Evolutionary conservation across 2,329 filamentous ascomycete species (phyloP), one percentile per base, ranked within the genome.

Genomic region (Aspergillus intermedius): DNA sequence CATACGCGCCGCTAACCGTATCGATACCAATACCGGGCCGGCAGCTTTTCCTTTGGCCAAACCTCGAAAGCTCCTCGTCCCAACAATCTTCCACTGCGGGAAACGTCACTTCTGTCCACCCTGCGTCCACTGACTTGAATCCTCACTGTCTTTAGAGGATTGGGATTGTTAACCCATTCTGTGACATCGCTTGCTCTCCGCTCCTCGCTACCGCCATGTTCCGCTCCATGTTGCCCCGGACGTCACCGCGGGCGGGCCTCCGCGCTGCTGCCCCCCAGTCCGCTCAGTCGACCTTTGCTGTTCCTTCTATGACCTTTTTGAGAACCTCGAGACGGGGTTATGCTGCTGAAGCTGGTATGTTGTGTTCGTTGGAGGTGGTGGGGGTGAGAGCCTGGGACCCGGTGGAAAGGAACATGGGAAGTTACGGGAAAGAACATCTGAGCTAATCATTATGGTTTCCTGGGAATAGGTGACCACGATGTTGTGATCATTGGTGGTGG

Each of bases 401-500:
- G 51, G 37, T 44, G 50, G 55, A 59, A 54, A 46, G 59, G 54
- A 44, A 51, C 46, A 35, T 53, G 41, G 47, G 60, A 60, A 49
- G 55, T 46, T 28, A 40, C 44, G 30, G 48, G 37, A 46, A 58
- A 54, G 28, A 53, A 40, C 15, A 19, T 19, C 37, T 40, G 37
- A 21, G 37, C 37, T 40, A 40, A 40, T 40, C 15, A 12, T 19
- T 40, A 21, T 50, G 44, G 40, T 46, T 46, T 12, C 47, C 49
- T 48, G 47, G 23, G 22, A 52, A 59, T 70, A 89, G 89, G 91
- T 72, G 89, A 96, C 73, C 94, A 95, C 74, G 93, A 98, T 73
- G 80, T 98, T 48, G 86, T 98, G 67, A 91, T 98, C 74, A 95
- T 98, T 67, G 93, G 93, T 66, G 93, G 93, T 71, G 93, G 93